Conservation (phyloP, 2,329 filamentous ascomycete species). For the Fusarium sp. region DNA sequence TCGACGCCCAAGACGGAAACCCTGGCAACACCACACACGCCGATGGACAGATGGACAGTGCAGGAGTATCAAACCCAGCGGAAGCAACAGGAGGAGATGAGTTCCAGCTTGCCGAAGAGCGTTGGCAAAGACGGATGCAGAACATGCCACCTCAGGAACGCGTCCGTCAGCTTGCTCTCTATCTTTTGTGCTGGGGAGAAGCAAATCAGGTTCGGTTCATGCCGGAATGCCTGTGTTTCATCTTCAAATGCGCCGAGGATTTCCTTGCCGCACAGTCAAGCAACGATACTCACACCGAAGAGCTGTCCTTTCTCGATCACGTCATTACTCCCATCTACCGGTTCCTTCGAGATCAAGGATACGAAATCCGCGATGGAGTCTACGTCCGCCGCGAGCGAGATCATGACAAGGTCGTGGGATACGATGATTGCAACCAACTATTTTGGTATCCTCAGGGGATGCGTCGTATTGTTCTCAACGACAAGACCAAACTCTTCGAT, state of each 20-base stretch:
- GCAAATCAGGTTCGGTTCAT: neutral
- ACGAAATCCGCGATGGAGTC: neutral
- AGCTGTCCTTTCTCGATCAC: neutral
- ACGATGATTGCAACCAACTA: neutral
- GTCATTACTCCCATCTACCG: neutral
- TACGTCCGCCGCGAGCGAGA: neutral
- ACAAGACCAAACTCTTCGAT: neutral
- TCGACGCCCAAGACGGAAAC: neutral
- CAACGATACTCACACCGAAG: neutral
- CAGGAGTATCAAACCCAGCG: neutral
- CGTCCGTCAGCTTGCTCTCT: neutral
- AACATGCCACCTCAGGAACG: neutral
- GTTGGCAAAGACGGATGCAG: neutral
- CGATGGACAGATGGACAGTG: neutral
- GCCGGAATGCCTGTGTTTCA: neutral
- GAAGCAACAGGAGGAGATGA: neutral
- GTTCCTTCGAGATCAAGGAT: neutral
- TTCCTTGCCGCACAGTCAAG: neutral
- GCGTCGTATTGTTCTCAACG: neutral
- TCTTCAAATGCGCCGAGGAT: neutral
- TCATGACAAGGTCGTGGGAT: neutral
- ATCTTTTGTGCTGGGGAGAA: slow-evolving; percentile 1
- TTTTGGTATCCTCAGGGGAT: neutral
- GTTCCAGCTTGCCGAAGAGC: neutral
- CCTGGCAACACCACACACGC: neutral